Evolutionary conservation across 2,329 filamentous ascomycete genomes (phyloP).

Genomic region (Xylaria sp.): DNA sequence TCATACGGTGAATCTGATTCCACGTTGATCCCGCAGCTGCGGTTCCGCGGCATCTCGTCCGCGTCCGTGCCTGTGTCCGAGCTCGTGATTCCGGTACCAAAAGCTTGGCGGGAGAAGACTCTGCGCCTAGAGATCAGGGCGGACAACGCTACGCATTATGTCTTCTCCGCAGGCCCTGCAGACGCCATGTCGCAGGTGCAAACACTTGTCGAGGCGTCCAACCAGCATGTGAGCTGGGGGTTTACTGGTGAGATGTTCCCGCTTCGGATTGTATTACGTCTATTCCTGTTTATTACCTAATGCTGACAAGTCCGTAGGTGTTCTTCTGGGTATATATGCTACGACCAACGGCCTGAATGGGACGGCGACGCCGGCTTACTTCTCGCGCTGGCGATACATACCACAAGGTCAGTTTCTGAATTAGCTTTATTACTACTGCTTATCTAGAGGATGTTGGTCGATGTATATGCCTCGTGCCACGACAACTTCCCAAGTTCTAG

Average conservation of each 20-base stretch:
- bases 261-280: neutral
- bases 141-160: conserved; percentile 53
- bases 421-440: conserved; percentile 20
- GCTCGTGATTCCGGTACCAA: conserved; percentile 47
- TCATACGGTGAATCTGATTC: neutral
- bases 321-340: conserved; percentile 57
- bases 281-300: neutral
- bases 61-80: conserved; percentile 46
- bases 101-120: conserved; percentile 42
- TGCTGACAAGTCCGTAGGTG: conserved; percentile 43
- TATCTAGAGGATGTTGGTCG: neutral
- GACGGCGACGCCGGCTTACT: conserved; percentile 51
- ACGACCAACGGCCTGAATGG: conserved; percentile 57
- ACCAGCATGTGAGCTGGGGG: conserved; percentile 47
- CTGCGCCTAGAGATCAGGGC: conserved; percentile 51
- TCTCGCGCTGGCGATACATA: conserved; percentile 54
- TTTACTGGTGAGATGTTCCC: conserved; percentile 45
- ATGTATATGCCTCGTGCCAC: too few relatives aligned
- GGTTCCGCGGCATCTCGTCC: conserved; percentile 52
- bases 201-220: conserved; percentile 43
- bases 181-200: conserved; percentile 40
- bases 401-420: conserved; percentile 46
- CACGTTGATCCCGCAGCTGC: conserved; percentile 47
- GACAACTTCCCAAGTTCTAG: too few relatives aligned
- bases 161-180: conserved; percentile 46